phyloP scores from a whole-genome alignment of 805 yeast genomes.

The Metschnikowia lunata region DNA sequence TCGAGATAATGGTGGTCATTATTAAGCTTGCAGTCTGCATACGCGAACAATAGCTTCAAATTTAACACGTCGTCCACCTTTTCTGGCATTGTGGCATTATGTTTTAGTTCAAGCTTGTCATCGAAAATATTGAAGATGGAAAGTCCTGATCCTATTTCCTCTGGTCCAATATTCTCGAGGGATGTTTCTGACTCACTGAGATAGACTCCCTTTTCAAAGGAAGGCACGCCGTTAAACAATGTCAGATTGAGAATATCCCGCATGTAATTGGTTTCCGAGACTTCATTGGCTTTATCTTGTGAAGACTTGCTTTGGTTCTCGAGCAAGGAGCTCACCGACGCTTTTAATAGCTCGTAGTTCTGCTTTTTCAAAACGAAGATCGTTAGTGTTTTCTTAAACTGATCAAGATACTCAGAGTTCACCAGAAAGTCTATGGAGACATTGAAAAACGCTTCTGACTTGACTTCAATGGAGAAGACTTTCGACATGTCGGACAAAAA shows the following conservation, averaged over 20 bases:
- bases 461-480: conserved; percentile 46
- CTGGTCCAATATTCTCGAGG: conserved; percentile 15
- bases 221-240: conserved; percentile 20
- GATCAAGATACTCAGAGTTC: conserved; percentile 40
- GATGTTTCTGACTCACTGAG: conserved; percentile 23
- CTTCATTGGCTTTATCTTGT: conserved; percentile 23
- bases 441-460: conserved; percentile 49
- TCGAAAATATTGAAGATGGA: conserved; percentile 48
- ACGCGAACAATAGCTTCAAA: conserved; percentile 56
- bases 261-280: conserved; percentile 25
- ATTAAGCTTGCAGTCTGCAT: conserved; percentile 42
- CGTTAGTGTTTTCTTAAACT: conserved; percentile 42
- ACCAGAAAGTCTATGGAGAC: conserved; percentile 42
- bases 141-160: conserved; percentile 28
- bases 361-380: conserved; percentile 49
- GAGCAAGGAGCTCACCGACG: conserved; percentile 30
- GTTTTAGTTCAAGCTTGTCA: conserved; percentile 48
- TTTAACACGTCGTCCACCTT: conserved; percentile 59
- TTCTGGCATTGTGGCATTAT: conserved; percentile 39
- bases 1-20: conserved; percentile 43
- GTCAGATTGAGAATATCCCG: conserved; percentile 20
- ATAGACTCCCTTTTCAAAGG: conserved; percentile 30
- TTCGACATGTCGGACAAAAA: conserved; percentile 56
- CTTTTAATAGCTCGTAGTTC: conserved; percentile 35
- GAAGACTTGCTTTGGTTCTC: conserved; percentile 31